Evolutionary conservation across 1,284 basidiomycete species (phyloP), one percentile per base, ranked within the genome.

Genomic region (Farysia itapuensis): DNA sequence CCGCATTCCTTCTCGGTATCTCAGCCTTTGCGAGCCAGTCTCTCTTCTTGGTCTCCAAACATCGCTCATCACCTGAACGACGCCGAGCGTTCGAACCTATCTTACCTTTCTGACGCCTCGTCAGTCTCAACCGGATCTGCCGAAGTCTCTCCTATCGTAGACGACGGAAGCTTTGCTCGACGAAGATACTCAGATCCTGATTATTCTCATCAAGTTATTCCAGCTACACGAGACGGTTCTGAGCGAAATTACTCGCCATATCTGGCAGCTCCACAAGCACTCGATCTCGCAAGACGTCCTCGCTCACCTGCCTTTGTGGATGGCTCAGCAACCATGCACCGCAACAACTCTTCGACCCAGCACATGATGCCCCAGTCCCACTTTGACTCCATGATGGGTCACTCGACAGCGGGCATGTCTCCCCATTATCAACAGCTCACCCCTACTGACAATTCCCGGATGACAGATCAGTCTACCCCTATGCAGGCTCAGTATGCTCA

Each of bases 271-370:
- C 11, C 16, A 16, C 13, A 9, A 14, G 11, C 11, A 9, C 36
- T 39, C 23, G 49, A 53, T 28, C 39, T 39, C 24, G 31, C 26
- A 23, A 26, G 49, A 33, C 49, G 56, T 19, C 56, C 56, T 18
- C 49, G 56, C 23, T 59, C 56, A 32, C 56, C 56, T 8, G 56
- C 43, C 25, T 31, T 41, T 29, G 31, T 49, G 23, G 41, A 45
- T 14, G n/a, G 42, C 13, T 19, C 43, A 14, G 31, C 40, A 14
- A 35, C 25, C 29, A 59, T 59, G 56, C 38, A 53, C 32, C 35
- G 39, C 14, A 23, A 39, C 7, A 36, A 50, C 9, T 19, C 49
- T 14, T 39, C 47, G 20, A 14, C 38, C 16, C 56, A 59, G 42
- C 56, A 53, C 31, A 13, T 19, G 30, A 15, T 42, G n/a, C 25